Percentiles rank a stretch among this genome's conserved stretches.
Evolutionary conservation across 768 basidiomycete genomes (phyloP).

Genomic region (Trametes cinnabarina): DNA sequence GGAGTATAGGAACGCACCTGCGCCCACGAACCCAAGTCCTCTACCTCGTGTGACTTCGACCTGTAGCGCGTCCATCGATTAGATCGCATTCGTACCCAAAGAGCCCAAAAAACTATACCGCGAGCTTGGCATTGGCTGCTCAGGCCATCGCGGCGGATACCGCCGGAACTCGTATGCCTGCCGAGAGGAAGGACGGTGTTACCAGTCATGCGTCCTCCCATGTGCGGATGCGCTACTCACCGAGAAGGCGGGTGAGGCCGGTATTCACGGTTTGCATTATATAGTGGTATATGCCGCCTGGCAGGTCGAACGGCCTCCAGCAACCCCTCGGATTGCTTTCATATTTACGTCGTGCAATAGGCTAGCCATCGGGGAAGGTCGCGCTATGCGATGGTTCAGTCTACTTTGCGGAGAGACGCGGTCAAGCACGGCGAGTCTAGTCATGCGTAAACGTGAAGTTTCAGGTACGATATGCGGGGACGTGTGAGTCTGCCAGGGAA

Average conservation of each 20-base stretch:
- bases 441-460: too few species aligned
- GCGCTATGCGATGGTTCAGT: too few species aligned
- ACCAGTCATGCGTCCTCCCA: neutral
- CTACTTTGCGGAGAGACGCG: neutral
- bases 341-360: too few species aligned
- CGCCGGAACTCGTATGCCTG: slow-evolving; percentile 59
- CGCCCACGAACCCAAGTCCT: slow-evolving; percentile 73
- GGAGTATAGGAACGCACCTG: slow-evolving; percentile 40
- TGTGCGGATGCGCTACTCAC: slow-evolving; percentile 33
- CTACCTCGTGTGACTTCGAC: slow-evolving; percentile 65
- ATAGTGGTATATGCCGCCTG: slow-evolving; percentile 20
- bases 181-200: neutral
- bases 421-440: neutral
- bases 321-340: too few species aligned
- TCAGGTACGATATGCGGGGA: too few species aligned
- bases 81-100: slow-evolving; percentile 26
- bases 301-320: too few species aligned
- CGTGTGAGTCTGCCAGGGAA: too few species aligned
- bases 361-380: too few species aligned
- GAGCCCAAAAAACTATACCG: slow-evolving; percentile 12
- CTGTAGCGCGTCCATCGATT: slow-evolving; percentile 23
- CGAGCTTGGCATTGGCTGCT: slow-evolving; percentile 53
- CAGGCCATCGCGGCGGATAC: slow-evolving; percentile 71
- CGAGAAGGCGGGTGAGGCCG: slow-evolving; percentile 49
- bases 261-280: slow-evolving; percentile 36